Base-by-base conservation (phyloP, 495 filamentous ascomycete genomes). In the Cairneyella variabilis region DNA sequence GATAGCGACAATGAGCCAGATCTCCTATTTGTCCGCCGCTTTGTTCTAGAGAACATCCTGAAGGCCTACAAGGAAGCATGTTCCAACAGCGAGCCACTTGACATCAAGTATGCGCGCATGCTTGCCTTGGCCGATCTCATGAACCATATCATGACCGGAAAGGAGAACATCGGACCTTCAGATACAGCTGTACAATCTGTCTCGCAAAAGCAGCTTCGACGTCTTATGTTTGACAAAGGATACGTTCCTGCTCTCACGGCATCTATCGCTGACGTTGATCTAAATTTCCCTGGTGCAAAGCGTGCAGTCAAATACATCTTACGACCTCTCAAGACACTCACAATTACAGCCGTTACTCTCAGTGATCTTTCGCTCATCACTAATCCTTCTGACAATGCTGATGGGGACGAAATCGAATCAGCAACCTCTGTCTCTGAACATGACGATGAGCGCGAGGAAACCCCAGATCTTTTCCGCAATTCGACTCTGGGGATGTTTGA, bases 211-310 rank as follows among this genome's bases (percentile, higher is more conserved):
- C 88, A 92, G 57, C 78, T 99, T 54, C 88, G 86, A 16, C 90
- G 87, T 61, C 81, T 96, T 34, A 99, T 99, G 93, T 96, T 95
- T 58, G 95, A 97, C 69, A 97, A 96, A 65, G 89, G 92, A 48
- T 97, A 93, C 67, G 89, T 97, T 48, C 74, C 84, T 21, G 82
- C 90, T 4, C 71, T 99, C 36, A 96, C 92, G 3, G 76, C 81
- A n/a, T 95, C 95, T 8, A 88, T 97, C 59, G 90, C 93, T 11
- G 93, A 99, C 58, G 85, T 99, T 50, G 93, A 99, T 63, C 79
- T 97, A 47, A 96, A 95, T 56, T 96, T 91, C 69, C 93, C 93
- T 2, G 83, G 86, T 27, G 90, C 93, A 17, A 93, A 95, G 70
- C 83, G 89, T 11, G 90, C 90, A 14, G 88, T 99, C 60, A 99